Conservation (phyloP, 305 asterid genomes). For the Solanum hybrid region DNA sequence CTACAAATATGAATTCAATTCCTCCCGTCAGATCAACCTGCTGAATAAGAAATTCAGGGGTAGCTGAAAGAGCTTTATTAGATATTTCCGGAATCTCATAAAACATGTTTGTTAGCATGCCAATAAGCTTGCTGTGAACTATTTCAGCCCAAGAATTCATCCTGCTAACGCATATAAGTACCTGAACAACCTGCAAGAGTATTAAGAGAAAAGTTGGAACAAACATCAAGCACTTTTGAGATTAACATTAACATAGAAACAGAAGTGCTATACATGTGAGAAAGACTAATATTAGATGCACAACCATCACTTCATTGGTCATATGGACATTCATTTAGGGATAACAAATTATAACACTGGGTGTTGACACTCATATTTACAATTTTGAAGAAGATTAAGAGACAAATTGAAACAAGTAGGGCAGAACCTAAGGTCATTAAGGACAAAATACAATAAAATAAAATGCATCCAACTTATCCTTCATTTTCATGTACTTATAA, state of each 20-base stretch:
- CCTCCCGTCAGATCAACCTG: conserved; percentile 98
- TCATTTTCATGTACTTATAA: neutral
- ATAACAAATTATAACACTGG: neutral
- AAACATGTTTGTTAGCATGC: conserved; percentile 92
- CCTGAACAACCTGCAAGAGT: conserved; percentile 67
- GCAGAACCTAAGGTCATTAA: neutral
- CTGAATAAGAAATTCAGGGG: conserved; percentile 61
- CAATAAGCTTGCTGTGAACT: conserved; percentile 88
- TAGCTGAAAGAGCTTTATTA: conserved; percentile 49
- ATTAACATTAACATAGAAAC: neutral
- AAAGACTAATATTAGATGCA: neutral
- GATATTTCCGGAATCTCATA: conserved; percentile 67
- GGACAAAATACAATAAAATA: conserved; percentile 1
- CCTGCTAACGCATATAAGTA: conserved; percentile 72
- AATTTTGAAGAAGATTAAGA: neutral
- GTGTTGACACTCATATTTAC: neutral
- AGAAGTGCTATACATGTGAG: neutral
- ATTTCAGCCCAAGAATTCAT: conserved; percentile 93
- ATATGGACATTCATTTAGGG: neutral
- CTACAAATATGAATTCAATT: conserved; percentile 75
- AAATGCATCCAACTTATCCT: neutral
- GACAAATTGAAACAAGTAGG: neutral
- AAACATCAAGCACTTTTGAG: neutral
- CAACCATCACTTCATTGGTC: neutral
- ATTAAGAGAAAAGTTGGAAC: neutral